These are phyloP conservation scores for Penicillium sp. DNA, from an alignment of 2,329 filamentous ascomycete species.

Conservation along the genomic window DNA sequence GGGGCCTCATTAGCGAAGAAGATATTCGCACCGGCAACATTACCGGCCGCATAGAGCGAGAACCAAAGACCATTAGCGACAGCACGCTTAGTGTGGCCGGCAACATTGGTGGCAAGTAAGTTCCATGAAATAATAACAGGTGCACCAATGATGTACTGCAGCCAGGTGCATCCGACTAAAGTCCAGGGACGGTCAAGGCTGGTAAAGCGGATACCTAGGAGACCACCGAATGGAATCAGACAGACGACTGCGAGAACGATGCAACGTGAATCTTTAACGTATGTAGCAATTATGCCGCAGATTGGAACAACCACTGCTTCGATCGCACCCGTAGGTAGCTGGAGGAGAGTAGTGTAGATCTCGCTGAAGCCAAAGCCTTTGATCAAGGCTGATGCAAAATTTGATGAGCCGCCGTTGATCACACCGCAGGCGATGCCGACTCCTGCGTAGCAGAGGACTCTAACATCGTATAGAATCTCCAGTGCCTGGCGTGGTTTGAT, in stretches of 20 bases:
- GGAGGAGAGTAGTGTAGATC: constrained; percentile 32
- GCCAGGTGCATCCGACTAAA: constrained; percentile 54
- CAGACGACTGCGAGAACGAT: constrained; percentile 30
- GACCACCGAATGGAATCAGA: constrained; percentile 42
- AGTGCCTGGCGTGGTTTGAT: constrained; percentile 36
- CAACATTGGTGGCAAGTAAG: constrained; percentile 46
- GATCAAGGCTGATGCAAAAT: constrained; percentile 49
- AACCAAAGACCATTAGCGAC: constrained; percentile 52
- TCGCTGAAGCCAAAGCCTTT: constrained; percentile 42
- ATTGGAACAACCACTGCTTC: constrained; percentile 30
- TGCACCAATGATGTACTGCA: constrained; percentile 51
- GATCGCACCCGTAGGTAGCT: constrained; percentile 36
- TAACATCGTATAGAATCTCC: constrained; percentile 42
- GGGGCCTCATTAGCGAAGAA: constrained; percentile 47
- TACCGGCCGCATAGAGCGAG: constrained; percentile 47
- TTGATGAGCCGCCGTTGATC: constrained; percentile 50
- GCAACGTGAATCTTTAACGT: constrained; percentile 42
- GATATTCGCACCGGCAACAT: constrained; percentile 49
- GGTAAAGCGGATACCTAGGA: constrained; percentile 52
- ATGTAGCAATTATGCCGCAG: constrained; percentile 45
- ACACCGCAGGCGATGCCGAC: constrained; percentile 47
- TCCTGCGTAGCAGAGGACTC: constrained; percentile 38
- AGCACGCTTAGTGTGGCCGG: constrained; percentile 53
- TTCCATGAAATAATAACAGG: constrained; percentile 54
- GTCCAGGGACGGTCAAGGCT: constrained; percentile 47